Evolutionary conservation across 2,329 filamentous ascomycete species (phyloP), one percentile per base, ranked within the genome.

Genomic region (Fusarium xyrophilum): DNA sequence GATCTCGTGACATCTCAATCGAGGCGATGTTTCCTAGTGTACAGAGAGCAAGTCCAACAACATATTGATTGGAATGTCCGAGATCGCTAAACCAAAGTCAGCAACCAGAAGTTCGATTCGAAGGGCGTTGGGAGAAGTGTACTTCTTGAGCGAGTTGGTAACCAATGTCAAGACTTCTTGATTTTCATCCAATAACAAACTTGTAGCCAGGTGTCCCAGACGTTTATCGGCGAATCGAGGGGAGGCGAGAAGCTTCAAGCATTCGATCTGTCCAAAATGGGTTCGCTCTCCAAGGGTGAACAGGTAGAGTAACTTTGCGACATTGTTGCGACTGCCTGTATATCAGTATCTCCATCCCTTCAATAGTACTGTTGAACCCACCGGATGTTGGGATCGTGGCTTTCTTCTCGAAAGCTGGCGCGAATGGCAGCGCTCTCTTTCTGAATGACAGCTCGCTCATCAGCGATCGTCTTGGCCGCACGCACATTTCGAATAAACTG

Each of bases 401-500:
- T 97, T 83, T 99, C 96, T 81, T 99, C 96, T 77, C 96, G 89
- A 80, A 99, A 99, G 82, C 95, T 98, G 73, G 96, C 93, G 81
- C 96, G 88, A 78, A 99, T 99, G 48, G 95, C 93, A 62, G 96
- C 96, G 82, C 96, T 99, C 84, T 99, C 96, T 82, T 99, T 99
- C 77, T 98, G 96, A 69, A 99, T 96, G 59, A 99, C 96, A 54
- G 96, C 95, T 78, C 96, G 90, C 84, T 99, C 96, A 82, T 99
- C 96, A 79, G 96, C 96, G 78, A 99, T 97, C 36, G 96, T 99
- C 85, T 99, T 99, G 65, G 96, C 93, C 66, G 96, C 95, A 79
- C 96, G 93, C 78, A 99, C 96, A 82, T 97, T 98, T 79, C 96
- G 94, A 82, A 99, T 99, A 83, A 99, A 99, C 83, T 98, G 96